Conservation (phyloP, 768 basidiomycete genomes). For the Lactarius pseudohatsudake region DNA sequence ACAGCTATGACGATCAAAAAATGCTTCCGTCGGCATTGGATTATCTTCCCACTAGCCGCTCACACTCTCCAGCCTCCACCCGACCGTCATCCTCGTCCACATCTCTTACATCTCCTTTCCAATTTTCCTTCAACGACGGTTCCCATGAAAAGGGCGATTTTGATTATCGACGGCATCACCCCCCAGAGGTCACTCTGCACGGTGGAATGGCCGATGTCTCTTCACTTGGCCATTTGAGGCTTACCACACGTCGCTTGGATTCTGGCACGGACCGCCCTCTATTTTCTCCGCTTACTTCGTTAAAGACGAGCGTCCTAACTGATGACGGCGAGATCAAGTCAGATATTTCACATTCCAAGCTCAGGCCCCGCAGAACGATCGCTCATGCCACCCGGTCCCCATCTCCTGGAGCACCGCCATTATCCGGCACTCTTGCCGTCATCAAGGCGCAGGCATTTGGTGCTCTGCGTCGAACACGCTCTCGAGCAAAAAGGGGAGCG, state of each 20-base stretch:
- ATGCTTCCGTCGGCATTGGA: conserved; percentile 50
- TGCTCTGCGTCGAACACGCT: conserved; percentile 74
- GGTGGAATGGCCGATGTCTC: conserved; percentile 75
- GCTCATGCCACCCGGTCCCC: conserved; percentile 41
- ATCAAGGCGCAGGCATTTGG: conserved; percentile 92
- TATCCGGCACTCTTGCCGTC: conserved; percentile 83
- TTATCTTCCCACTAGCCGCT: conserved; percentile 68
- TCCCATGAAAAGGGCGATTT: conserved; percentile 61
- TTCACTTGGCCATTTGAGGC: conserved; percentile 53
- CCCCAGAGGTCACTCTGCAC: conserved; percentile 66
- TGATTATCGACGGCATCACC: conserved; percentile 62
- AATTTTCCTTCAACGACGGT: conserved; percentile 61
- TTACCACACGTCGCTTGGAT: conserved; percentile 49
- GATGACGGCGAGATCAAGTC: conserved; percentile 45
- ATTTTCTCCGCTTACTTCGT: conserved; percentile 48
- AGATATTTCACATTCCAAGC: conserved; percentile 41
- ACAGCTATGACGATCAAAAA: conserved; percentile 56
- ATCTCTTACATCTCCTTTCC: conserved; percentile 65
- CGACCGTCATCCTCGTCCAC: conserved; percentile 61
- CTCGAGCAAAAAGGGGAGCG: conserved; percentile 67
- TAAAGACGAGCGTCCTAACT: conserved; percentile 51
- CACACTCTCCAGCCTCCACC: conserved; percentile 67
- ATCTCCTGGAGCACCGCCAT: conserved; percentile 45
- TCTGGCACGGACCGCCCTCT: conserved; percentile 50
- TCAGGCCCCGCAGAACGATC: conserved; percentile 29